Conservation (phyloP, 1,284 basidiomycete species). For the Bondarzewia mesenterica region DNA sequence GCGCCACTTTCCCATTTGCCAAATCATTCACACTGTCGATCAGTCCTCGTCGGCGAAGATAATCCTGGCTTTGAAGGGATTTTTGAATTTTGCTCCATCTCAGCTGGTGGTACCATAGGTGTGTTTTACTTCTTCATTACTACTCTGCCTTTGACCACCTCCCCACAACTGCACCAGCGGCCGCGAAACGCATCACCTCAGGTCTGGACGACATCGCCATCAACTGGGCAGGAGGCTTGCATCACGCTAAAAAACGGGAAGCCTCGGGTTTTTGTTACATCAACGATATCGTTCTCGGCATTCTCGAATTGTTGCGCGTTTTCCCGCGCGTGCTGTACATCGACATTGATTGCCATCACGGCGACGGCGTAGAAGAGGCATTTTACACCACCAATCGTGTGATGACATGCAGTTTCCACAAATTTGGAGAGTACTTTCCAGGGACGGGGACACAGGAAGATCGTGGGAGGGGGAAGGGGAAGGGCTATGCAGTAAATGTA, state of each 20-base stretch:
- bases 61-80: constrained; percentile 96
- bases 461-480: constrained; percentile 79
- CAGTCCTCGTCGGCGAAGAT: constrained; percentile 88
- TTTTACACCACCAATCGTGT: constrained; percentile 97
- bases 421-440: constrained; percentile 96
- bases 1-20: not conserved
- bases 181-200: constrained; percentile 74
- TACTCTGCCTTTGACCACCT: not conserved
- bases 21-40: constrained; percentile 1
- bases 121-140: constrained; percentile 14
- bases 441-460: constrained; percentile 89
- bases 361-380: constrained; percentile 97
- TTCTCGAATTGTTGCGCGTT: constrained; percentile 79
- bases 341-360: constrained; percentile 98
- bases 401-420: constrained; percentile 95
- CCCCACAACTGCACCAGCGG: constrained; percentile 41
- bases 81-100: constrained; percentile 96
- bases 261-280: constrained; percentile 97
- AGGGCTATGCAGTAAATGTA: constrained; percentile 89
- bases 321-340: constrained; percentile 91
- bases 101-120: constrained; percentile 90
- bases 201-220: constrained; percentile 89
- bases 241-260: constrained; percentile 97
- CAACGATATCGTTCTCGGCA: constrained; percentile 91
- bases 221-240: constrained; percentile 97